Base-by-base conservation (phyloP, 2,329 filamentous ascomycete species). In the Beauveria rudraprayagi region DNA sequence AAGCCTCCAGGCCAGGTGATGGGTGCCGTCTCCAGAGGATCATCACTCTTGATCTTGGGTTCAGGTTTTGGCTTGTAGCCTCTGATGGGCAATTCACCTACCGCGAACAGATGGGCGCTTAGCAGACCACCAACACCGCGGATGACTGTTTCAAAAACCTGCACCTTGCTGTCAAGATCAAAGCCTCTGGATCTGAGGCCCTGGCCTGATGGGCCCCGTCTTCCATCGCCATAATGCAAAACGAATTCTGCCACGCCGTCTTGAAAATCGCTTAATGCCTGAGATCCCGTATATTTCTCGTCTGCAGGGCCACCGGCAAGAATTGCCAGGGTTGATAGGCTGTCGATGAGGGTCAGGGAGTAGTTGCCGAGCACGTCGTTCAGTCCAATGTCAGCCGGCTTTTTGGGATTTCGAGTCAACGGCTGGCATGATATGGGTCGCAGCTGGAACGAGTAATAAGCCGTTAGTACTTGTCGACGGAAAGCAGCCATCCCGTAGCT, bases 281-380 rank as follows among this genome's bases (percentile, higher is more conserved):
- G 69, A 2, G 71, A 65, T 3, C 74, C 75, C 3, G 72, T 76
- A 37, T 73, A 68, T 9, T 67, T 66, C n/a, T 69, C 73, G 47
- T 72, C 71, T 53, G 72, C 66, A 0, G 87, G 85, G 0, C 87
- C 84, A 10, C 90, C 95, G 8, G 93, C 92, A 46, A 99, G 79
- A 64, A 99, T 95, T 7, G 92, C 94, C 61, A 99, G 84, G 0
- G 93, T 96, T 16, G 92, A 97, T 22, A 99, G 80, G 70, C 91
- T 97, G 76, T 99, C 94, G 70, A 99, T 92, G 53, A 97, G 80
- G 1, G 94, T 97, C 64, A 99, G 79, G 60, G 92, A 97, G 76
- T 97, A 99, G 76, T 99, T 97, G 5, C 94, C 94, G 48, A 99
- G 82, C 16, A 95, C 92, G 73, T 99, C 94, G 76, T 97, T 97